These are phyloP conservation scores for Fusarium virguliforme DNA, from an alignment of 2,329 filamentous ascomycete genomes.

Conservation along the genomic window DNA sequence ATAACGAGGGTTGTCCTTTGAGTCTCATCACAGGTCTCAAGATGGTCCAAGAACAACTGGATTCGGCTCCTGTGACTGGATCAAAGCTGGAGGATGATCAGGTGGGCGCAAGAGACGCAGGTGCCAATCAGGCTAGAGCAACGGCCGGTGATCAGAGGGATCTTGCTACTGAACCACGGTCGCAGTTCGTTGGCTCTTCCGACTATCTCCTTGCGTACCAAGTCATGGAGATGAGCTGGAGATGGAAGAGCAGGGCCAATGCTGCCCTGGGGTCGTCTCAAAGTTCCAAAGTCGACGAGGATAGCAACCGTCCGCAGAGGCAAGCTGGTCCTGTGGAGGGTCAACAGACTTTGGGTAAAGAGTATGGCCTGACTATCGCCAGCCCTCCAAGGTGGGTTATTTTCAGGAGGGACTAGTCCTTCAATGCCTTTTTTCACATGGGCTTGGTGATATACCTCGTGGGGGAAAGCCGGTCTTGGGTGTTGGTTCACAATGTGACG, in stretches of 20 bases:
- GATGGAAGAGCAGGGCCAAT: background rate
- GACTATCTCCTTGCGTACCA: slow-evolving; percentile 1
- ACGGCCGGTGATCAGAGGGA: background rate
- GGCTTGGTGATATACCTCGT: background rate
- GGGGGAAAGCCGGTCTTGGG: background rate
- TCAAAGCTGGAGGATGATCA: background rate
- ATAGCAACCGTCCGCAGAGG: background rate
- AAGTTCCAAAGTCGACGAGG: background rate
- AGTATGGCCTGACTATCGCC: too few species aligned
- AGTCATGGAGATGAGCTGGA: background rate
- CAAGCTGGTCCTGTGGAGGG: background rate
- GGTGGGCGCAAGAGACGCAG: background rate
- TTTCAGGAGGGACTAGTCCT: background rate
- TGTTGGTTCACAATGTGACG: background rate
- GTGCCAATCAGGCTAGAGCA: background rate
- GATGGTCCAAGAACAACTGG: background rate
- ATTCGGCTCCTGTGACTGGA: too few species aligned
- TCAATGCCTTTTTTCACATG: background rate
- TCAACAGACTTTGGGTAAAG: background rate
- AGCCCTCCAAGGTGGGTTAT: background rate
- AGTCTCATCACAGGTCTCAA: background rate
- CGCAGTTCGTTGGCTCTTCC: background rate
- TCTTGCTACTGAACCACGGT: background rate
- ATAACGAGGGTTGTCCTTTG: background rate
- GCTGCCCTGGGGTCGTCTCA: background rate